Conservation (phyloP, 208 protist species). For the Leishmania lainsoni region DNA sequence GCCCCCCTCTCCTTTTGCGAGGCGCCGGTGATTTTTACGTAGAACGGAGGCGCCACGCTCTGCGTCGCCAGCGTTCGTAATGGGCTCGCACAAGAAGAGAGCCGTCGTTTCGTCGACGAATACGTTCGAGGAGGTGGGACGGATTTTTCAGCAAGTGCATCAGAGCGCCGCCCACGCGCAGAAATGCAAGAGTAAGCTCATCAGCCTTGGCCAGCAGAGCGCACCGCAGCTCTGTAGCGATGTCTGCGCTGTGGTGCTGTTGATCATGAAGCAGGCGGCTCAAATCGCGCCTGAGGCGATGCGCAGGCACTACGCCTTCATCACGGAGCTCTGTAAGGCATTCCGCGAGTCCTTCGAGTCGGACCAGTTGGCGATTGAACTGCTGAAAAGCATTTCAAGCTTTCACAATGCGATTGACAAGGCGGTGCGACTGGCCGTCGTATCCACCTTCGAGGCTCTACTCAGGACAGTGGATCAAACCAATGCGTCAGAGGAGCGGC, state of each 20-base stretch:
- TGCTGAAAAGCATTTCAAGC: conserved; percentile 54
- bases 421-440: conserved; percentile 76
- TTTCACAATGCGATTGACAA: conserved; percentile 90
- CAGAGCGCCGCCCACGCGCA: conserved; percentile 74
- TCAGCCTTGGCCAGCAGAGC: conserved; percentile 19
- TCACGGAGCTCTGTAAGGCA: conserved; percentile 62
- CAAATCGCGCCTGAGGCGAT: conserved; percentile 73
- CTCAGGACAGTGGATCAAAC: conserved; percentile 79
- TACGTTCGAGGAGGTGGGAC: conserved; percentile 43
- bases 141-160: conserved; percentile 83
- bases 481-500: conserved; percentile 77
- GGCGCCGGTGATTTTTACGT: too few species aligned
- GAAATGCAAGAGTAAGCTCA: conserved; percentile 60
- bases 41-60: not conserved
- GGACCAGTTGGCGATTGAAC: conserved; percentile 65
- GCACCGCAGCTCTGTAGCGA: conserved; percentile 25
- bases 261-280: conserved; percentile 76
- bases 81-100: conserved; percentile 17
- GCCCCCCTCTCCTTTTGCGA: not conserved
- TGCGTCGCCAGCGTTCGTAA: not conserved
- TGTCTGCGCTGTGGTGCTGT: conserved; percentile 60
- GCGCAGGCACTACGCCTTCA: conserved; percentile 79
- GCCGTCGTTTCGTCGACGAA: conserved; percentile 1
- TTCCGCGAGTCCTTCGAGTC: conserved; percentile 58
- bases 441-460: conserved; percentile 67